A percentile compares a stretch with the other conserved stretches of the same genome.
Evolutionary conservation across 1,284 basidiomycete genomes (phyloP).

Genomic region (Blastosporella zonata): DNA sequence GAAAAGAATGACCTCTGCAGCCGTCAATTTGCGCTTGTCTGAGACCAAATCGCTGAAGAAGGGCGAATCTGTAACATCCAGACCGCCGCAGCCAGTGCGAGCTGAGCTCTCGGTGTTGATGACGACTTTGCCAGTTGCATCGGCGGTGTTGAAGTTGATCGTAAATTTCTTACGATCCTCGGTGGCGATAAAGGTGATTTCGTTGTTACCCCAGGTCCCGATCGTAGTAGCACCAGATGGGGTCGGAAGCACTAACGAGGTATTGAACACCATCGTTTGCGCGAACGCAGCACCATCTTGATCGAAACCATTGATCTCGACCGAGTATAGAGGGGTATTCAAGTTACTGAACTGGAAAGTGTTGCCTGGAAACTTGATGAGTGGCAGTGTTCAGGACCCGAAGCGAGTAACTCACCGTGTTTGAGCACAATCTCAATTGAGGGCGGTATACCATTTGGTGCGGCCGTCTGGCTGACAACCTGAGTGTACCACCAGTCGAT

Average conservation of each 20-base stretch:
- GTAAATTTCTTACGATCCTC: constrained; percentile 11
- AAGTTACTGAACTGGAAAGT: constrained; percentile 14
- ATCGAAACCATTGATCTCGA: constrained; percentile 18
- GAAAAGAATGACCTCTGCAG: constrained; percentile 14
- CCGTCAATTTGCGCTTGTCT: constrained; percentile 12
- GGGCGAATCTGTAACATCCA: constrained; percentile 9
- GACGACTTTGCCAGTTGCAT: constrained; percentile 8
- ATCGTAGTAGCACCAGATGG: constrained; percentile 5
- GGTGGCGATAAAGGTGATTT: constrained; percentile 12
- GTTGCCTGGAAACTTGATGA: constrained; percentile 13
- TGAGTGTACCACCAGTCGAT: constrained; percentile 19
- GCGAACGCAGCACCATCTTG: constrained; percentile 13
- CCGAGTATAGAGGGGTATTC: constrained; percentile 14
- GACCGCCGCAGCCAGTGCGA: constrained; percentile 16
- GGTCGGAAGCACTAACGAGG: constrained; percentile 6
- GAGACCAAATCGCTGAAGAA: constrained; percentile 15
- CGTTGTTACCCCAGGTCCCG: constrained; percentile 16
- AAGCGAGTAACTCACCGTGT: constrained; percentile 10
- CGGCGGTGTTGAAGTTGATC: constrained; percentile 11
- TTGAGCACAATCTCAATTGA: constrained; percentile 18
- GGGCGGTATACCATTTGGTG: constrained; percentile 16
- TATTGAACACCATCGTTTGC: constrained; percentile 12
- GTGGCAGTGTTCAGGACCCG: background rate
- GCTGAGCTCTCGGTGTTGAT: constrained; percentile 12
- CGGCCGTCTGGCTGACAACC: constrained; percentile 14